Conservation (phyloP, 176 grass and related monocot genomes). For the Rhynchospora pubera region DNA sequence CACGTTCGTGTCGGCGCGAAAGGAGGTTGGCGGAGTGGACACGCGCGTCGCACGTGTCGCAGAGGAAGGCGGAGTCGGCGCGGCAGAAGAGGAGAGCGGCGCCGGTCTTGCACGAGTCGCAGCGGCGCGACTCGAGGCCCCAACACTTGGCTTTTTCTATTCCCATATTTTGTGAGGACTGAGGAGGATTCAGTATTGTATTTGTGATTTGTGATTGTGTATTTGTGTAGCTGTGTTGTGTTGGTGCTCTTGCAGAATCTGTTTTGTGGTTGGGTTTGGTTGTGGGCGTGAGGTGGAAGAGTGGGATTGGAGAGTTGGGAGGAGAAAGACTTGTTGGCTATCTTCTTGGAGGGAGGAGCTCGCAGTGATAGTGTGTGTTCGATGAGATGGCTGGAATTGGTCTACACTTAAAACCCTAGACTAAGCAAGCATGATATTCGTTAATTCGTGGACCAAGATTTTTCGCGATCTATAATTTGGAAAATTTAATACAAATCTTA, state of each 20-base stretch:
- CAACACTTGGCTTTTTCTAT: constrained; percentile 19
- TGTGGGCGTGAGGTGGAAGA: neutral
- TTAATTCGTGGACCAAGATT: no score
- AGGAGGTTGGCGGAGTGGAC: constrained; percentile 7
- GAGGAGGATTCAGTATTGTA: no score
- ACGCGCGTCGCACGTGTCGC: constrained; percentile 6
- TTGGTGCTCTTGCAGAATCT: neutral
- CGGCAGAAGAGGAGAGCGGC: neutral
- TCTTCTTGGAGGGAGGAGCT: constrained; percentile 10
- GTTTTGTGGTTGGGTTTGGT: constrained; percentile 9
- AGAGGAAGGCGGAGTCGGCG: constrained; percentile 3
- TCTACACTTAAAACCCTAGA: constrained; percentile 3
- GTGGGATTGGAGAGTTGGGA: neutral
- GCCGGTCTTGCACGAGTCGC: constrained; percentile 12
- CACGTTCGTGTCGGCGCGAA: neutral
- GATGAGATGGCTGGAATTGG: neutral
- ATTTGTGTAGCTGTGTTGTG: neutral
- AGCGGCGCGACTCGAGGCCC: constrained; percentile 43
- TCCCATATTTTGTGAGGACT: neutral
- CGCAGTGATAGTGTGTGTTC: neutral
- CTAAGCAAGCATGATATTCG: no score
- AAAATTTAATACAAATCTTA: no score
- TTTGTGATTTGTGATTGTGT: no score
- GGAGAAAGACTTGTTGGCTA: constrained; percentile 1
- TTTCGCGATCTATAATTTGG: no score